Evolutionary conservation across 352 stramenopile species (phyloP).

Genomic region (Aphanomyces stellatus): DNA sequence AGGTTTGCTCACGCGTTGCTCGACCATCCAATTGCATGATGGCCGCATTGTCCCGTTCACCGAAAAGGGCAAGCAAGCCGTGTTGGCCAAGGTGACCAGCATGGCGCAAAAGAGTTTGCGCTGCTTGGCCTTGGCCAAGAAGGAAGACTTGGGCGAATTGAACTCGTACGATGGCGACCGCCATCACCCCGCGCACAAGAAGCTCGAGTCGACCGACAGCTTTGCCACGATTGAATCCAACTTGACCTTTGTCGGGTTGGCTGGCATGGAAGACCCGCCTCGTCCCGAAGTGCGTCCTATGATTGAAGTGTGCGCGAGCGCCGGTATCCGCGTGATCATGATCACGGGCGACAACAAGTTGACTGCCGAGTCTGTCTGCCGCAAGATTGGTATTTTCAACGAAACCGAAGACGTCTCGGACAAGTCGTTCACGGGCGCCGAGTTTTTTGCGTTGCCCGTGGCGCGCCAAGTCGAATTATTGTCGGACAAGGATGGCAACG

Average conservation of each 20-base stretch:
- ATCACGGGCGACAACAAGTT: conserved; percentile 99
- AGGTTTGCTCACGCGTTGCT: conserved; percentile 94
- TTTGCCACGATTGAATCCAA: conserved; percentile 94
- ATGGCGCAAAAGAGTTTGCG: conserved; percentile 92
- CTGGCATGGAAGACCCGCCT: conserved; percentile 98
- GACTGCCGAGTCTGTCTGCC: conserved; percentile 96
- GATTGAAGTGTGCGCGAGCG: conserved; percentile 92
- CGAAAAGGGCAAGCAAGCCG: conserved; percentile 66
- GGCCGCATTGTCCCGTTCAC: conserved; percentile 90
- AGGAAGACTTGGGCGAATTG: conserved; percentile 85
- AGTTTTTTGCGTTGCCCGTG: conserved; percentile 92
- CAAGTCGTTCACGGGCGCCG: conserved; percentile 90
- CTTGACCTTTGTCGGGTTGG: conserved; percentile 96
- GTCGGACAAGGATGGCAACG: conserved; percentile 70
- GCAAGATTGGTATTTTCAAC: conserved; percentile 96
- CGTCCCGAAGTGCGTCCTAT: conserved; percentile 93
- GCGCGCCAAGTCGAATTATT: conserved; percentile 89
- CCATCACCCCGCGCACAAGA: conserved; percentile 76
- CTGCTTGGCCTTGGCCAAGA: conserved; percentile 95
- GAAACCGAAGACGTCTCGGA: conserved; percentile 74
- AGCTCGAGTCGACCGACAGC: conserved; percentile 69
- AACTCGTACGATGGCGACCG: conserved; percentile 73
- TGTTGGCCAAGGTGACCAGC: conserved; percentile 86
- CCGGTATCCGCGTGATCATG: conserved; percentile 98
- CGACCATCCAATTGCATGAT: conserved; percentile 87